These are phyloP conservation scores for Carex littledalei DNA, from an alignment of 176 grass and related monocot species.

Conservation along the genomic window DNA sequence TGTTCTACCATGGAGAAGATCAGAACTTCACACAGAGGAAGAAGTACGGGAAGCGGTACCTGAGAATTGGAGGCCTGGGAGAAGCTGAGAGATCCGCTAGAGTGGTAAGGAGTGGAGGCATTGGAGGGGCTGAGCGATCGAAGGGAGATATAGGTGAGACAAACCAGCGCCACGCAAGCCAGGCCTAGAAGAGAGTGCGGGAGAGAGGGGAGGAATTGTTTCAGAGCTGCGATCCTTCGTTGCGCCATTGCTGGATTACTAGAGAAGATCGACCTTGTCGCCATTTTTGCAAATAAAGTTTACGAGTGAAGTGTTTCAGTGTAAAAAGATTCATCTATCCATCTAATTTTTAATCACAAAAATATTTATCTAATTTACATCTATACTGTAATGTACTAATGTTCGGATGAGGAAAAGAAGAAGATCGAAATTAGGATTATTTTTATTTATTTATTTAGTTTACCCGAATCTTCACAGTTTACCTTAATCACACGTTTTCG, in stretches of 20 bases:
- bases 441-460: background rate
- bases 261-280: background rate
- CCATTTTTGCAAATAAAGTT: background rate
- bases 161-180: background rate
- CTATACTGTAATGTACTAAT: background rate
- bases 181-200: background rate
- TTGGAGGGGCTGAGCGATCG: constrained; percentile 16
- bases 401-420: background rate
- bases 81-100: background rate
- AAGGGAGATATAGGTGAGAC: constrained; percentile 20
- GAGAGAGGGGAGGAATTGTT: background rate
- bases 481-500: background rate
- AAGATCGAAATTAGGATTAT: background rate
- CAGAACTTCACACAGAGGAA: background rate
- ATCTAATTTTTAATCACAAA: no score
- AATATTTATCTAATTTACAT: background rate
- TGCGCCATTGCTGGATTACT: constrained; percentile 11
- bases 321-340: no score
- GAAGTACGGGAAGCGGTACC: background rate
- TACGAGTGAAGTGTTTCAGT: no score
- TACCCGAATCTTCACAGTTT: background rate
- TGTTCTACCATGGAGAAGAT: background rate
- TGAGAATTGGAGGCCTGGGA: background rate
- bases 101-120: background rate
- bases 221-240: background rate